Evolutionary conservation across 305 asterid species (phyloP), one percentile per base, ranked within the genome.

Genomic region (Fraxinus sp.): DNA sequence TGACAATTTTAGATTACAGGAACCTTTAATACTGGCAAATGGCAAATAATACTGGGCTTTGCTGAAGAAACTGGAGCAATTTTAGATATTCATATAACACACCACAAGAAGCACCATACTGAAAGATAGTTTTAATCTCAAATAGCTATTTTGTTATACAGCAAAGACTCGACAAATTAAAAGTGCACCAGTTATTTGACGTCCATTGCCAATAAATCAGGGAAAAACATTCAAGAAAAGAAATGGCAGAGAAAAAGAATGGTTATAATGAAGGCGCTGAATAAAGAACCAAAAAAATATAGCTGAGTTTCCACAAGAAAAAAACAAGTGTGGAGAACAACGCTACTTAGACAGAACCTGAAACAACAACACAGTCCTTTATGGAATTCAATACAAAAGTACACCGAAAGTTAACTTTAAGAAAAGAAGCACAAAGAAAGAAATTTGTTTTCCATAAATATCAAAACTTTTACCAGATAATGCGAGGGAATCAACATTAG

Each of bases 401-500:
- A 80, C 8, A 18, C 71, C 59, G 75, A 57, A 78, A 59, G 20
- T 14, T 28, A 83, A 79, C 41, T 77, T 70, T 24, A 83, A 86
- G 75, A 55, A 79, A 78, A 77, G 72, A 43, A 81, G 8, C 62
- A 77, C 66, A 75, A 22, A 52, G 49, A 73, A 16, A 72, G 28
- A 78, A 72, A 79, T 49, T 30, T 37, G 24, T 41, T 14, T 57
- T 52, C 24, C 59, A 62, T 37, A 75, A 75, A 30, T 74, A 71
- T 78, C 79, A 35, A 75, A 85, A 18, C 79, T 16, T 79, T 74
- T 77, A 64, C 77, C 80, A 76, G 73, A 83, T 62, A 77, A 72
- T 72, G 66, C 30, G 80, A 55, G 9, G 79, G 55, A 41, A 84
- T 77, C 83, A 77, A 77, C 36, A 33, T 71, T 71, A 13, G 77